phyloP scores from a whole-genome alignment of 192 early-diverging fungal species.

The Linnemannia elongata region DNA sequence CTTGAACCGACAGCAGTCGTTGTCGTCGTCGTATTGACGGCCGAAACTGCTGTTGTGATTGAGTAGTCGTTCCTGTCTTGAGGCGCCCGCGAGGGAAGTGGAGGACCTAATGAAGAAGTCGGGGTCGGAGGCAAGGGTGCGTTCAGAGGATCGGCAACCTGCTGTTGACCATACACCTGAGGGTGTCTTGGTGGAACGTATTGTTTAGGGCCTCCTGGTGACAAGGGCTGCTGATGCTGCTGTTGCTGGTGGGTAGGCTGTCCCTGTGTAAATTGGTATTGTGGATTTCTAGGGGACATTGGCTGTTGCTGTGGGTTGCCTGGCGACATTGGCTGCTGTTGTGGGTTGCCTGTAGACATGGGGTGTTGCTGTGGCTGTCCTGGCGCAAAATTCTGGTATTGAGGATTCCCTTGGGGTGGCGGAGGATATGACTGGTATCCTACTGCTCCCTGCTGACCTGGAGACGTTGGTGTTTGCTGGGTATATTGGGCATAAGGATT shows the following conservation, averaged over 20 bases:
- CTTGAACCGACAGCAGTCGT: neutral
- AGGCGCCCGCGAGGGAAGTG: neutral
- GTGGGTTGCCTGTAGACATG: neutral
- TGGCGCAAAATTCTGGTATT: neutral
- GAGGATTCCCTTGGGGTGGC: neutral
- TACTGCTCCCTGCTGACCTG: neutral
- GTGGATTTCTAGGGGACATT: neutral
- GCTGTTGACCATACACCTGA: neutral
- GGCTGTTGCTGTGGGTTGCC: neutral
- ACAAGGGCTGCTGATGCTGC: neutral
- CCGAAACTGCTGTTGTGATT: neutral
- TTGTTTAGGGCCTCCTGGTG: neutral
- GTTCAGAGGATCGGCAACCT: neutral
- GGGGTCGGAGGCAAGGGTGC: neutral
- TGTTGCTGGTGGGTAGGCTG: neutral
- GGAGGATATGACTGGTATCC: neutral
- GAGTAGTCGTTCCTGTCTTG: slow-evolving; percentile 4
- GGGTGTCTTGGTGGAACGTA: neutral
- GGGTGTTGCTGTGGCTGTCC: neutral
- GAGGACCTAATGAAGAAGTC: neutral
- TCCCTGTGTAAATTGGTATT: neutral
- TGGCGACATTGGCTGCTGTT: neutral
- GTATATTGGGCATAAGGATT: neutral
- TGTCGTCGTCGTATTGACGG: no score
- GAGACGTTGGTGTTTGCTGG: neutral